phyloP scores from a whole-genome alignment of 148 eudicot species.

The Arctostaphylos glauca region DNA sequence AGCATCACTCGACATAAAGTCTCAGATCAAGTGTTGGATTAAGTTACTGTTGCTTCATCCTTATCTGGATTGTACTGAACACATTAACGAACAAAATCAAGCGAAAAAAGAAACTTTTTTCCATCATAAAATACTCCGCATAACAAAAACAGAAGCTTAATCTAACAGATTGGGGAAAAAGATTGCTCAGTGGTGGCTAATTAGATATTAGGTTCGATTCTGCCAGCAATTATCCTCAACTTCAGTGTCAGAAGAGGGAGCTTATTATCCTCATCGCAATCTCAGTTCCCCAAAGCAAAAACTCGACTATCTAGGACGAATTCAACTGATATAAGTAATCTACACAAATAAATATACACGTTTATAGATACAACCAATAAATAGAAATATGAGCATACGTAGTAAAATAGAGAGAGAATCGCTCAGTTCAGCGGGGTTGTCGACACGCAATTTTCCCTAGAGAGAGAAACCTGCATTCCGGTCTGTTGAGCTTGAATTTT shows the following conservation, averaged over 20 bases:
- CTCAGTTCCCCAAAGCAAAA: neutral
- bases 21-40: conserved; percentile 19
- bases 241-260: conserved; percentile 28
- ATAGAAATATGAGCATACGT: neutral
- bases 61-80: neutral
- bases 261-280: conserved; percentile 37
- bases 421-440: conserved; percentile 26
- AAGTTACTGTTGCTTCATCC: conserved; percentile 6
- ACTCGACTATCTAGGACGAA: neutral
- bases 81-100: no score
- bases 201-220: conserved; percentile 15
- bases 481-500: conserved; percentile 87
- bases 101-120: neutral
- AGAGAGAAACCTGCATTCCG: conserved; percentile 47
- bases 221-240: conserved; percentile 23
- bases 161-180: neutral
- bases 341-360: neutral
- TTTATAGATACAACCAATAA: neutral
- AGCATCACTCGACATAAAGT: conserved; percentile 5
- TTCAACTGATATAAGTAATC: neutral
- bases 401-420: conserved; percentile 1
- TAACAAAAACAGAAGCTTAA: neutral
- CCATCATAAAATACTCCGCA: neutral
- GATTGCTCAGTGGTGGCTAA: conserved; percentile 20
- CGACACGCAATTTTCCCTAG: conserved; percentile 24